Percentiles rank a stretch among this genome's conserved stretches.
Evolutionary conservation across 2,329 filamentous ascomycete species (phyloP).

Genomic region (Trichoderma sp.): DNA sequence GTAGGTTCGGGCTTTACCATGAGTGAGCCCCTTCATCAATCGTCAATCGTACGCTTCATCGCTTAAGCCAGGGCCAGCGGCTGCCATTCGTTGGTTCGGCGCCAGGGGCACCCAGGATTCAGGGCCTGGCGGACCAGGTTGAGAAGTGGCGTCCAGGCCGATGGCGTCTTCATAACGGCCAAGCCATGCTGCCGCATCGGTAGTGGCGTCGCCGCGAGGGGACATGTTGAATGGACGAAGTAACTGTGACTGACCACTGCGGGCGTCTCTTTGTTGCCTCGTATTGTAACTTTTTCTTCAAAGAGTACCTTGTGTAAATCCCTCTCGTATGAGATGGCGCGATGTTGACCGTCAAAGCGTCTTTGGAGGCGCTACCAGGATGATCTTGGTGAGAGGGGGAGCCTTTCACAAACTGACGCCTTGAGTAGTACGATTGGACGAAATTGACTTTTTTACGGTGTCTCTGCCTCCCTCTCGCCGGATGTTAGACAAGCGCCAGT

Average conservation of each 20-base stretch:
- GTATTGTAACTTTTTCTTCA: neutral
- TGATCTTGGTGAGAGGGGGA: neutral
- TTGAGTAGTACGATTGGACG: constrained; percentile 14
- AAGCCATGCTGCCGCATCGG: constrained; percentile 18
- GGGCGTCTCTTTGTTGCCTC: constrained; percentile 5
- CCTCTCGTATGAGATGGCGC: constrained; percentile 6
- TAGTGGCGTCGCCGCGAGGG: constrained; percentile 2
- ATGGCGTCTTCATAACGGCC: constrained; percentile 22
- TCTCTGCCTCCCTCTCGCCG: constrained; percentile 14
- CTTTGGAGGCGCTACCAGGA: constrained; percentile 3
- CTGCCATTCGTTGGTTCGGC: constrained; percentile 10
- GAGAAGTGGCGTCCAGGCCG: constrained; percentile 15
- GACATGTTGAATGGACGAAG: constrained; percentile 4
- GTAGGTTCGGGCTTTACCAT: constrained; percentile 12
- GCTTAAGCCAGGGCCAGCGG: constrained; percentile 8
- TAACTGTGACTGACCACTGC: neutral
- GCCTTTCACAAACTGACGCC: neutral
- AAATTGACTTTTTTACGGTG: neutral
- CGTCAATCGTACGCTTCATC: constrained; percentile 13
- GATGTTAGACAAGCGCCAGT: constrained; percentile 6
- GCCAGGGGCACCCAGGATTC: constrained; percentile 20
- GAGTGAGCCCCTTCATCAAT: constrained; percentile 18
- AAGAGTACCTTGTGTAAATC: neutral
- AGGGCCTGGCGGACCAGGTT: constrained; percentile 13
- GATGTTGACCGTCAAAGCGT: neutral